Base-by-base conservation (phyloP, 495 filamentous ascomycete genomes). In the Trypethelium eluteriae region DNA sequence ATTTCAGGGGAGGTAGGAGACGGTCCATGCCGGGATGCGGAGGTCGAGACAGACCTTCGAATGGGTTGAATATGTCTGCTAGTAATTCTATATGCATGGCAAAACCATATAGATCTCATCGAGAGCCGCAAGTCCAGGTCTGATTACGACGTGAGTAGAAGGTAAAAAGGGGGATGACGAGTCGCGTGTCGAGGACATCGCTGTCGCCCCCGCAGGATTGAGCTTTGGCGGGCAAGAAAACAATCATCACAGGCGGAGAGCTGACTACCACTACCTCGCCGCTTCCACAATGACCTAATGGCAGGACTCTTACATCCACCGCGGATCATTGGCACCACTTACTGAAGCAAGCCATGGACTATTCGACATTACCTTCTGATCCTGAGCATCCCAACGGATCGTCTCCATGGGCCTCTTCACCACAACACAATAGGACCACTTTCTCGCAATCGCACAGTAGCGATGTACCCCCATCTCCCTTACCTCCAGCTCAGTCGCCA, bases 381-480 rank as follows among this genome's bases (percentile, higher is more conserved):
- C 85, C 86, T 14, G 89, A 92, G 7, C 80, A 90, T 70, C 83
- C 86, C 11, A 81, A 79, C 32, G 91, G 84, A 38, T 74, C 84
- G 46, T 92, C 90, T 7, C 90, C 91, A 25, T 96, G 92, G 92
- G 85, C 85, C 4, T 86, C 85, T 12, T 90, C 90, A 47, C 90
- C 91, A 47, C 84, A 86, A 72, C 81, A 83, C 70, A 81, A 82
- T 68, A 79, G 84, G 63, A 79, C 82, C 46, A 76, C 79, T 62
- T 88, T 88, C 61, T 72, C 62, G 75, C 77, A 77, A 69, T 74
- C 77, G 73, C 66, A 72, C 75, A 75, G 74, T 59, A 79, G 74
- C 72, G 83, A 85, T 53, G 80, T 81, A 46, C 82, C 85, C 56
- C 76, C 85, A 25, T 84, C 86, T n/a, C 84, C 84, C 62, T 67